Conservation (phyloP, 1,284 basidiomycete genomes). For the Cutaneotrichosporon dermatis region DNA sequence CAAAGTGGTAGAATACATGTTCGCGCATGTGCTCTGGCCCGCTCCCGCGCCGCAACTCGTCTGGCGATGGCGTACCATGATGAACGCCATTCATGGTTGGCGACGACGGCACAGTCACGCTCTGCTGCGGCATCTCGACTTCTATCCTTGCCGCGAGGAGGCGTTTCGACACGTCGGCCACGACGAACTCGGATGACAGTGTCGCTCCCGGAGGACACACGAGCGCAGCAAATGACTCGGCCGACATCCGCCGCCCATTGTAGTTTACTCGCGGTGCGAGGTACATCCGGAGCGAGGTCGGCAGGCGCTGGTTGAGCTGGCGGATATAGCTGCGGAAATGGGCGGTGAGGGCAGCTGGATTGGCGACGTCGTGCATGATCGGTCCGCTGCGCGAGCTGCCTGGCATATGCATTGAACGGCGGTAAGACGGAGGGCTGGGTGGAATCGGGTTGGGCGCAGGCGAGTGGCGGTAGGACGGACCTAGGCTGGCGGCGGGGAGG, state of each 20-base stretch:
- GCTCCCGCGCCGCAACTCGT: background rate
- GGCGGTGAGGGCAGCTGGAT: constrained; percentile 9
- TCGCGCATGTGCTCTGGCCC: background rate
- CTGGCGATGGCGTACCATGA: no score
- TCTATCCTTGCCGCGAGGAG: constrained; percentile 12
- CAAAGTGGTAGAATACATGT: constrained; percentile 19
- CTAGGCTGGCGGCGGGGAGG: no score
- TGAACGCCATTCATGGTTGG: background rate
- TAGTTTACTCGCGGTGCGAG: background rate
- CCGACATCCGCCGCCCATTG: constrained; percentile 4
- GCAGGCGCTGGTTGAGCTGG: constrained; percentile 10
- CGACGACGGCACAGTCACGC: background rate
- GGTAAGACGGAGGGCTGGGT: background rate
- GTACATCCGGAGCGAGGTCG: background rate
- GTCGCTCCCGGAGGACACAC: background rate
- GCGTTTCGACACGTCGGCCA: constrained; percentile 11
- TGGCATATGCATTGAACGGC: background rate
- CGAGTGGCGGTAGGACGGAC: no score
- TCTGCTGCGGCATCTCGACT: constrained; percentile 4
- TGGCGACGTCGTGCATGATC: constrained; percentile 1
- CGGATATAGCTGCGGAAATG: constrained; percentile 15
- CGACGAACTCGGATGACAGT: constrained; percentile 5
- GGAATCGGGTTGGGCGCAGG: background rate
- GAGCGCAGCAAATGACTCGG: background rate
- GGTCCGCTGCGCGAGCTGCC: background rate